Percentiles rank a stretch among this genome's conserved stretches.
Evolutionary conservation across 352 stramenopile species (phyloP).

Genomic region (Pythium biforme): DNA sequence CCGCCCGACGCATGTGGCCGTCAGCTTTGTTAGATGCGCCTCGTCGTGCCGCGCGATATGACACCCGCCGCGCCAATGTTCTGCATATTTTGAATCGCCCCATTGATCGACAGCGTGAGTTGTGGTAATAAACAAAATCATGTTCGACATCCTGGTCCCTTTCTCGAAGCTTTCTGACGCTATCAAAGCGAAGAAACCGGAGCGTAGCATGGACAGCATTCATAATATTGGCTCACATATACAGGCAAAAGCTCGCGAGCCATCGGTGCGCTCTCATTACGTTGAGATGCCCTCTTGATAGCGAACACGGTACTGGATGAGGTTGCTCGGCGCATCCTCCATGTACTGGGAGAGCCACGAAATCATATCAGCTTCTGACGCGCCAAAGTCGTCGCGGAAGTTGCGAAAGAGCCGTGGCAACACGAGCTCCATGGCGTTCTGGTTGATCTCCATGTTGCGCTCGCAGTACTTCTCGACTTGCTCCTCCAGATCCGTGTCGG

Average conservation of each 20-base stretch:
- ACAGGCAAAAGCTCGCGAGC: not conserved
- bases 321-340: conserved; percentile 57
- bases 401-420: conserved; percentile 77
- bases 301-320: conserved; percentile 77
- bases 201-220: not conserved
- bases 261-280: conserved; percentile 24
- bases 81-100: conserved; percentile 19
- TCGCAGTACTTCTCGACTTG: conserved; percentile 79
- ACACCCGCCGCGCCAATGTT: not conserved
- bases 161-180: no score
- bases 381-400: conserved; percentile 85
- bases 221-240: not conserved
- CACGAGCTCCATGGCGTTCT: conserved; percentile 51
- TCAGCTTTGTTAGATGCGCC: conserved; percentile 10
- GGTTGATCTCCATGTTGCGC: conserved; percentile 59
- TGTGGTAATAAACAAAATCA: conserved; percentile 15
- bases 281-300: conserved; percentile 72
- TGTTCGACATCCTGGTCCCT: conserved; percentile 3
- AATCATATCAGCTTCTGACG: conserved; percentile 83
- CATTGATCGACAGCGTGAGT: conserved; percentile 8
- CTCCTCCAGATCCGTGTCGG: conserved; percentile 83
- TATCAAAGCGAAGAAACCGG: not conserved
- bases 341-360: conserved; percentile 87
- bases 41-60: not conserved
- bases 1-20: conserved; percentile 6